Percentiles rank a stretch among this genome's conserved stretches.
Conservation (phyloP, 1,139 yeast genomes). For the Hyphopichia buzzinii region DNA sequence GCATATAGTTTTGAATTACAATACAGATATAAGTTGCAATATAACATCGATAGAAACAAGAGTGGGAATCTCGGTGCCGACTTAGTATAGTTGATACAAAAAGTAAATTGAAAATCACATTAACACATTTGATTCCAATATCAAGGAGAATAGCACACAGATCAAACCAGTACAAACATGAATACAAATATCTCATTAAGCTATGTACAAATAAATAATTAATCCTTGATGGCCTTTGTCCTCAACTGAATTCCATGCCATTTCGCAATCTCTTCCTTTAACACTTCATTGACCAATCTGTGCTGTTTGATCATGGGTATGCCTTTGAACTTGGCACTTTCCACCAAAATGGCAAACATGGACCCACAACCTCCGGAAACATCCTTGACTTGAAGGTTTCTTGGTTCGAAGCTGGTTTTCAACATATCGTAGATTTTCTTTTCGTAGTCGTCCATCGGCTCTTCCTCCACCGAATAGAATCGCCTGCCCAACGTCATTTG, state of each 20-base stretch:
- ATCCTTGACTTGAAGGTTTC: constrained; percentile 64
- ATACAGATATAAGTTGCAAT: too few species aligned
- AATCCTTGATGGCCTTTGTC: too few species aligned
- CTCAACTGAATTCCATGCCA: constrained; percentile 95
- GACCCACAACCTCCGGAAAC: constrained; percentile 97
- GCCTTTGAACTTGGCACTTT: constrained; percentile 74
- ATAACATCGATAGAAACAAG: too few species aligned
- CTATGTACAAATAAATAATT: not conserved
- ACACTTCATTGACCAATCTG: constrained; percentile 74
- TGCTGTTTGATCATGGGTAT: constrained; percentile 87
- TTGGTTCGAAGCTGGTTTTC: constrained; percentile 55
- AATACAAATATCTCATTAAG: too few species aligned
- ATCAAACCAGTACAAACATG: too few species aligned
- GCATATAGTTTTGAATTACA: not conserved
- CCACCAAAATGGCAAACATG: constrained; percentile 87
- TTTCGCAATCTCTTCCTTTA: constrained; percentile 80
- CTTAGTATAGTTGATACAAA: too few species aligned
- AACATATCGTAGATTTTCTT: constrained; percentile 58
- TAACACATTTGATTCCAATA: too few species aligned
- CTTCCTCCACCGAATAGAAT: constrained; percentile 6
- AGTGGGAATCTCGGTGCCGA: too few species aligned
- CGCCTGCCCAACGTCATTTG: not conserved
- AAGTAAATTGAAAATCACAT: too few species aligned
- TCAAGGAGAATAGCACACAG: too few species aligned
- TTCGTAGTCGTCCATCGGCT: constrained; percentile 65